Evolutionary conservation across 2,329 filamentous ascomycete species (phyloP).

Genomic region (Fusarium sp.): DNA sequence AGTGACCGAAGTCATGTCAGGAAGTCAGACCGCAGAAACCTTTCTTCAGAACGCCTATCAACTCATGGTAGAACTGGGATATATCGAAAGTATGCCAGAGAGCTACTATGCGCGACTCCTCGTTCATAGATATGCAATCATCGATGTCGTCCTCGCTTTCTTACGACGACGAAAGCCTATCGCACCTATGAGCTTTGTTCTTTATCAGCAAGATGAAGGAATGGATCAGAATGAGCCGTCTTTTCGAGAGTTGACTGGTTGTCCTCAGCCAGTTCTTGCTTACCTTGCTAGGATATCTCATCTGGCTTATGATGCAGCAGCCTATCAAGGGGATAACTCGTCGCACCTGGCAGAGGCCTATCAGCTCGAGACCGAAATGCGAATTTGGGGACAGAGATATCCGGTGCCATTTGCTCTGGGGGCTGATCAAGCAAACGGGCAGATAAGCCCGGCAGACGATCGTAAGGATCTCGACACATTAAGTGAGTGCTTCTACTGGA

Average conservation of each 20-base stretch:
- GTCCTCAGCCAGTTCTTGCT: neutral
- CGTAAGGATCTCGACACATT: neutral
- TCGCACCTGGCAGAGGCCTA: neutral
- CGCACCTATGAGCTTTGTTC: neutral
- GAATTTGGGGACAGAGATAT: neutral
- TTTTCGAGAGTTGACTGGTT: neutral
- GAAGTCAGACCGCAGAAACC: neutral
- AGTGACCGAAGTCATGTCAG: conserved; percentile 15
- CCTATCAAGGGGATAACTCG: neutral
- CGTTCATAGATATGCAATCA: neutral
- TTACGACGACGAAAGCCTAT: neutral
- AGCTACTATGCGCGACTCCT: neutral
- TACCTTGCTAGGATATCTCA: neutral
- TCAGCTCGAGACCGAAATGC: neutral
- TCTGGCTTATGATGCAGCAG: neutral
- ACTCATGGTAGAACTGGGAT: neutral
- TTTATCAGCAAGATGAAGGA: neutral
- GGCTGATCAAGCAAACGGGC: neutral
- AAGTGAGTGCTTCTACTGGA: conserved; percentile 3
- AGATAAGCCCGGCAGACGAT: neutral
- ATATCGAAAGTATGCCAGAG: neutral
- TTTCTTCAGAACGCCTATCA: neutral
- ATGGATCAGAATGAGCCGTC: neutral
- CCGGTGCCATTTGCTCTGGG: neutral
- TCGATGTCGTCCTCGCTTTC: neutral